Conservation (phyloP, 2,329 filamentous ascomycete genomes). For the Fusarium sp. region DNA sequence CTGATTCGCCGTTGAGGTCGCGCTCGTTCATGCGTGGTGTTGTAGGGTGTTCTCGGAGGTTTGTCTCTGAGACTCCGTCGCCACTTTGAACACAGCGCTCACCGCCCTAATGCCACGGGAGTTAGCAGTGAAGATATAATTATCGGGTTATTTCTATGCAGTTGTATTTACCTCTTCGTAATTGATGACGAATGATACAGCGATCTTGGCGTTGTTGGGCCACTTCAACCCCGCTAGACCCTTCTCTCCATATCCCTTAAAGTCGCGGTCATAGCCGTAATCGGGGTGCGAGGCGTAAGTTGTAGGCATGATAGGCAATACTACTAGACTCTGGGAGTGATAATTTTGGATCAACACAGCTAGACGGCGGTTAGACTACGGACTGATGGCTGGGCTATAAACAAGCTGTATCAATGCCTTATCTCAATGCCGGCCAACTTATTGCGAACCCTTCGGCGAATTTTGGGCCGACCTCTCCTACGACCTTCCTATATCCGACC, state of each 20-base stretch:
- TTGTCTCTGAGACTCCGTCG: neutral
- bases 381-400: neutral
- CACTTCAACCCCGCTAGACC: neutral
- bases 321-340: neutral
- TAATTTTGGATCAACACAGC: neutral
- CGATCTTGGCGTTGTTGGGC: constrained; percentile 1
- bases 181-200: constrained; percentile 7
- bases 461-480: neutral
- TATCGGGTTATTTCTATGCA: neutral
- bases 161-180: neutral
- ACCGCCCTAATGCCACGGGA: neutral
- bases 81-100: neutral
- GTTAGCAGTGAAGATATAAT: neutral
- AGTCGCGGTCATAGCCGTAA: neutral
- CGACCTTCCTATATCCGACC: neutral
- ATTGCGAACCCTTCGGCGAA: neutral
- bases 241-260: constrained; percentile 8
- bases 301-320: neutral
- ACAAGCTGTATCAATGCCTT: neutral
- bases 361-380: neutral
- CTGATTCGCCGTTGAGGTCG: constrained; percentile 1
- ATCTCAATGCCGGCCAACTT: neutral
- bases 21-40: neutral
- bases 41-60: neutral
- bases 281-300: neutral